Percentiles rank a stretch among this genome's conserved stretches.
Evolutionary conservation across 164 flowering plant genomes (phyloP).

Genomic region (Stephania japonica): DNA sequence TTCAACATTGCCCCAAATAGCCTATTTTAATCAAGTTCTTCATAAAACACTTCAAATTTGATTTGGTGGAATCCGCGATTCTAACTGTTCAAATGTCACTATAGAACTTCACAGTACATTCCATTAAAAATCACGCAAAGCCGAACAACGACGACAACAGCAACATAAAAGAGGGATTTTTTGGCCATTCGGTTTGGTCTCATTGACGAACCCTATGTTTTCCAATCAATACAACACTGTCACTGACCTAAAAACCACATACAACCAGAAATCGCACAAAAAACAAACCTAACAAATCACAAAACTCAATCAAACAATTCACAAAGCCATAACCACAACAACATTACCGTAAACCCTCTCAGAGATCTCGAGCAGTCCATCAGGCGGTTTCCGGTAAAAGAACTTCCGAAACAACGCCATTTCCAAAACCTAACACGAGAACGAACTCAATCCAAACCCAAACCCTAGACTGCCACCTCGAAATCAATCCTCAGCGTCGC

Average conservation of each 20-base stretch:
- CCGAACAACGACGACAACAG: too few relatives aligned
- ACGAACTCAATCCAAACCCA: constrained; percentile 4
- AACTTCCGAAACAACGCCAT: constrained; percentile 55
- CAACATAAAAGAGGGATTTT: too few relatives aligned
- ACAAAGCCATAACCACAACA: background rate
- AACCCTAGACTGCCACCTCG: constrained; percentile 13
- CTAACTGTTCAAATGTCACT: too few relatives aligned
- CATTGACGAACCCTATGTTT: background rate
- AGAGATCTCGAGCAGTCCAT: constrained; percentile 57
- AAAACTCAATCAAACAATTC: background rate
- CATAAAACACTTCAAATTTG: too few relatives aligned
- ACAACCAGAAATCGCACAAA: background rate
- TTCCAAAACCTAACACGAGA: background rate
- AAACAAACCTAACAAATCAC: background rate
- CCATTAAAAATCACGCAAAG: too few relatives aligned
- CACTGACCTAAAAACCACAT: background rate
- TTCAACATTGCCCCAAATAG: too few relatives aligned
- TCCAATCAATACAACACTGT: background rate
- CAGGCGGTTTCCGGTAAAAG: constrained; percentile 55
- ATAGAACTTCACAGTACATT: too few relatives aligned
- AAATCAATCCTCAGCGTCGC: background rate
- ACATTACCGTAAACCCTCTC: constrained; percentile 49
- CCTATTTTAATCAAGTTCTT: too few relatives aligned
- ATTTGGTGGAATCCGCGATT: too few relatives aligned
- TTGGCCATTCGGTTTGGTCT: background rate